Conservation (phyloP, 805 yeast genomes). For the Suhomyces pyralidae region DNA sequence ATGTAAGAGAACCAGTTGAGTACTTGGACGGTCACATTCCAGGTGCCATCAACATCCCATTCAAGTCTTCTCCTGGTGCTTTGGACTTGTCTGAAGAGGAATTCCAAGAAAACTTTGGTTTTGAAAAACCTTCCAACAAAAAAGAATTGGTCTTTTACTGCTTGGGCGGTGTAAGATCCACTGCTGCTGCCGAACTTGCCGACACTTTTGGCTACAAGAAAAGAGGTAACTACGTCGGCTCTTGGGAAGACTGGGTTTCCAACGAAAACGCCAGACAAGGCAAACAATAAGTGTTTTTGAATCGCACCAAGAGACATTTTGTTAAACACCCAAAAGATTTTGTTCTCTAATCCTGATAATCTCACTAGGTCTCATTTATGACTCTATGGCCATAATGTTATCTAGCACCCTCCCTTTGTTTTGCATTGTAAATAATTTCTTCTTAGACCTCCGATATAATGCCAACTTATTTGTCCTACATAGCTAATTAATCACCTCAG, state of each 20-base stretch:
- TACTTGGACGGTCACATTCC: conserved; percentile 74
- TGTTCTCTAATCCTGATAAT: not conserved
- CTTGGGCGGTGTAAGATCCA: conserved; percentile 86
- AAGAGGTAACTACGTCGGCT: conserved; percentile 84
- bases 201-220: conserved; percentile 81
- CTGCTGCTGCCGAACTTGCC: conserved; percentile 90
- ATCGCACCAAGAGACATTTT: not conserved
- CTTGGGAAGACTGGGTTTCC: conserved; percentile 78
- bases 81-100: conserved; percentile 75
- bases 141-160: conserved; percentile 86
- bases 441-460: not conserved
- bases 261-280: conserved; percentile 25
- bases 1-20: conserved; percentile 91
- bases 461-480: not conserved
- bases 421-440: not conserved
- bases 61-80: conserved; percentile 90
- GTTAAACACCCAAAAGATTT: not conserved
- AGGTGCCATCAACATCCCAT: conserved; percentile 81
- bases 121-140: conserved; percentile 68
- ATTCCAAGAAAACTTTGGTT: conserved; percentile 76
- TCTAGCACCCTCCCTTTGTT: not conserved
- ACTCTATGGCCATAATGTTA: not conserved
- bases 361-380: not conserved
- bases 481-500: not conserved
- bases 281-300: not conserved